phyloP scores from a whole-genome alignment of 495 filamentous ascomycete species.

The Hypoxylon rickii region DNA sequence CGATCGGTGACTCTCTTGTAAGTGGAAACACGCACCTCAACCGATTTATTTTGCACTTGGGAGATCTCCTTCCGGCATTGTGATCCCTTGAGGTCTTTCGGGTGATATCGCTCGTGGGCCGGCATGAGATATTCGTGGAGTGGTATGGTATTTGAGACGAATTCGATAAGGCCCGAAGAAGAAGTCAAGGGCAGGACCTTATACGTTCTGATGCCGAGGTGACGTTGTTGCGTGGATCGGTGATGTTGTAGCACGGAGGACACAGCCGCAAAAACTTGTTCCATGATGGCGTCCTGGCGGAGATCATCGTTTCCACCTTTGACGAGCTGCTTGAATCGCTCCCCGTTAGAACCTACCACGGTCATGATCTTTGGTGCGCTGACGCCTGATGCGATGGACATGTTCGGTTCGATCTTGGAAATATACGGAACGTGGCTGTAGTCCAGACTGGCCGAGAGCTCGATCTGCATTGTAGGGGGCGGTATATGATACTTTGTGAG shows the following conservation, averaged over 20 bases:
- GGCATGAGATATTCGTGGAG: slow-evolving; percentile 90
- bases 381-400: slow-evolving; percentile 85
- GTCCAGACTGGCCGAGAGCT: slow-evolving; percentile 70
- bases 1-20: slow-evolving; percentile 75
- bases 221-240: slow-evolving; percentile 81
- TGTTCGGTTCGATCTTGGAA: slow-evolving; percentile 65
- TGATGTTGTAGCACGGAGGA: slow-evolving; percentile 85
- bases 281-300: slow-evolving; percentile 99
- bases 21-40: slow-evolving; percentile 69
- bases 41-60: slow-evolving; percentile 67
- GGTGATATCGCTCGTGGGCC: slow-evolving; percentile 84
- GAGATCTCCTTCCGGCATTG: slow-evolving; percentile 77
- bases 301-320: slow-evolving; percentile 95
- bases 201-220: slow-evolving; percentile 89
- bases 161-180: slow-evolving; percentile 92
- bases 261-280: slow-evolving; percentile 97
- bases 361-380: slow-evolving; percentile 92
- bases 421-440: slow-evolving; percentile 78
- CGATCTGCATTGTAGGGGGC: slow-evolving; percentile 86
- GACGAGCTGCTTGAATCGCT: slow-evolving; percentile 83
- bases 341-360: slow-evolving; percentile 73
- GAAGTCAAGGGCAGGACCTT: slow-evolving; percentile 89
- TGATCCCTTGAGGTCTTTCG: slow-evolving; percentile 76
- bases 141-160: slow-evolving; percentile 88
- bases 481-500: slow-evolving; percentile 69